Evolutionary conservation across 148 eudicot genomes (phyloP).

Genomic region (Selenicereus undatus): DNA sequence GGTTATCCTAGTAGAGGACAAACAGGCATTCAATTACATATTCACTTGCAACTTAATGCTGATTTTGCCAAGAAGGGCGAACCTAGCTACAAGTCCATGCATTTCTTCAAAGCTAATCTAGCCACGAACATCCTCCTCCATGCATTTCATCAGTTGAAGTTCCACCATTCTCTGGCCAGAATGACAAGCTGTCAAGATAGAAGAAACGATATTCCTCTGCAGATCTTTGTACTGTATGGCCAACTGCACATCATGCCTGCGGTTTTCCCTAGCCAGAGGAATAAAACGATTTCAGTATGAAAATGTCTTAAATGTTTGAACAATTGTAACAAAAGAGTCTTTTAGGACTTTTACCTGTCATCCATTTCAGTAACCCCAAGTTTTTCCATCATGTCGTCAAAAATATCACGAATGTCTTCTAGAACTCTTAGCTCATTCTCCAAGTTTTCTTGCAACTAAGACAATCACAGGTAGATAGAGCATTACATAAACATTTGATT

Average conservation of each 20-base stretch:
- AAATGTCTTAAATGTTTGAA: neutral
- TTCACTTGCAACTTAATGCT: neutral
- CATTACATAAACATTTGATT: neutral
- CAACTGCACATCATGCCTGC: slow-evolving; percentile 59
- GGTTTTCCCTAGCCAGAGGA: slow-evolving; percentile 26
- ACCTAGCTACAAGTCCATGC: neutral
- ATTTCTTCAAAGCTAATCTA: neutral
- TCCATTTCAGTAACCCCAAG: slow-evolving; percentile 43
- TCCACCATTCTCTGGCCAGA: slow-evolving; percentile 45
- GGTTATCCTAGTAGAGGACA: too few relatives aligned
- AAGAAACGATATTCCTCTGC: slow-evolving; percentile 59
- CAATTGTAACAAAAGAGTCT: slow-evolving; percentile 2
- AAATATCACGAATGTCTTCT: slow-evolving; percentile 40
- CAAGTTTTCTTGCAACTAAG: slow-evolving; percentile 52
- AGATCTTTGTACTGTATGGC: slow-evolving; percentile 56
- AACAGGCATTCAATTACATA: neutral
- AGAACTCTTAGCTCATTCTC: slow-evolving; percentile 60
- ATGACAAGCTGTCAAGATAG: slow-evolving; percentile 52
- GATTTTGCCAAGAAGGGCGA: neutral
- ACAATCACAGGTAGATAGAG: neutral
- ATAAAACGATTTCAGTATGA: neutral
- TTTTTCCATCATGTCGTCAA: slow-evolving; percentile 55
- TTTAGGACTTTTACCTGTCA: slow-evolving; percentile 45
- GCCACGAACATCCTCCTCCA: slow-evolving; percentile 26
- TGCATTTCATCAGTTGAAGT: slow-evolving; percentile 34